Evolutionary conservation across 768 basidiomycete genomes (phyloP).

Genomic region (Podaxis sp.): DNA sequence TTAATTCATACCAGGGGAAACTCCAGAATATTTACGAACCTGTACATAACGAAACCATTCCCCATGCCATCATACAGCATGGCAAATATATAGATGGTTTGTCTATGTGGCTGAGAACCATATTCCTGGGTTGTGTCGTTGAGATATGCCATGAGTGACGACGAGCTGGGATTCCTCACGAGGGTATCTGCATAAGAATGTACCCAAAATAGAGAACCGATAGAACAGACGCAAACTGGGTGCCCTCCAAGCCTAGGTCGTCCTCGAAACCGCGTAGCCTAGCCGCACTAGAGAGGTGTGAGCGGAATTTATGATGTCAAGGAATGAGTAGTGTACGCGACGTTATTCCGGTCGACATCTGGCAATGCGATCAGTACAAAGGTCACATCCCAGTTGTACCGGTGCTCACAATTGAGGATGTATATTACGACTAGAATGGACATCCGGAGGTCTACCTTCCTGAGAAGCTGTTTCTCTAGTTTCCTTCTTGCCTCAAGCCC

Average conservation of each 20-base stretch:
- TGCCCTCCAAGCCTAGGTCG: slow-evolving; percentile 54
- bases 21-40: slow-evolving; percentile 29
- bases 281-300: slow-evolving; percentile 45
- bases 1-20: not conserved
- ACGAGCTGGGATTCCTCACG: slow-evolving; percentile 32
- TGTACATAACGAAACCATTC: slow-evolving; percentile 47
- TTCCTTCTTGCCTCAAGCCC: slow-evolving; percentile 23
- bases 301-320: not conserved
- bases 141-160: not conserved
- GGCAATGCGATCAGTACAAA: not conserved
- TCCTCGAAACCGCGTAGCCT: slow-evolving; percentile 63
- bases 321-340: slow-evolving; percentile 36
- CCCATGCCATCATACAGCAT: slow-evolving; percentile 66
- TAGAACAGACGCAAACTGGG: slow-evolving; percentile 59
- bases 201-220: slow-evolving; percentile 68
- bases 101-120: slow-evolving; percentile 63
- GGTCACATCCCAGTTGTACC: not conserved
- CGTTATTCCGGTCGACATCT: slow-evolving; percentile 75
- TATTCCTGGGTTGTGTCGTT: slow-evolving; percentile 47
- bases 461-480: slow-evolving; percentile 36
- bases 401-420: slow-evolving; percentile 39
- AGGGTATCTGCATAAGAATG: slow-evolving; percentile 70
- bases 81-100: slow-evolving; percentile 65
- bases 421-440: slow-evolving; percentile 46
- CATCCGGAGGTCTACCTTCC: slow-evolving; percentile 52